phyloP scores from a whole-genome alignment of 169 alveolate genomes.

The Eimeria acervulina region DNA sequence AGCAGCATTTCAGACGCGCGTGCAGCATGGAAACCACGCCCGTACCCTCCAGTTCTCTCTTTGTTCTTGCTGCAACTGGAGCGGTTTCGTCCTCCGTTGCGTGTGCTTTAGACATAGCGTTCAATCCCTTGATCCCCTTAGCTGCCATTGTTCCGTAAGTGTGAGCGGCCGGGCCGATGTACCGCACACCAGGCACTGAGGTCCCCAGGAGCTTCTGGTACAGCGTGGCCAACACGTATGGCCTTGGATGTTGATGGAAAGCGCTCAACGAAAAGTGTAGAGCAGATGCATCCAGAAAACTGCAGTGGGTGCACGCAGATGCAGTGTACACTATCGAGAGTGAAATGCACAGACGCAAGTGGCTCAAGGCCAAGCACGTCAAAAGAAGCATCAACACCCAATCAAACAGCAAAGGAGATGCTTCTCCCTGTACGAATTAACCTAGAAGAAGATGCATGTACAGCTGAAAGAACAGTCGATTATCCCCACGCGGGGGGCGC shows the following conservation, averaged over 20 bases:
- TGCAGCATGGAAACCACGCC: background rate
- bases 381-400: background rate
- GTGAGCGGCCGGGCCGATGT: background rate
- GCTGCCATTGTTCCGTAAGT: constrained; percentile 2
- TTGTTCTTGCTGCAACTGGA: background rate
- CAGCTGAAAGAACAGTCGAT: background rate
- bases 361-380: constrained; percentile 8
- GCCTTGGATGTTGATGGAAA: background rate
- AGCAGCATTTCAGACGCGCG: background rate
- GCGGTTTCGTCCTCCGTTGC: background rate
- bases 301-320: background rate
- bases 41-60: constrained; percentile 36
- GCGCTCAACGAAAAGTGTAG: background rate
- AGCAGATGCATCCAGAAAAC: background rate
- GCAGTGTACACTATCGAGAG: background rate
- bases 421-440: background rate
- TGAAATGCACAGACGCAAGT: background rate
- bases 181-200: background rate
- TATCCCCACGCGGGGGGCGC: background rate
- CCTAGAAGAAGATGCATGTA: background rate
- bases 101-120: background rate
- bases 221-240: background rate
- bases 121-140: background rate
- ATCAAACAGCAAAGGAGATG: background rate
- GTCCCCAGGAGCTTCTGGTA: background rate